Evolutionary conservation across 192 early-diverging fungal genomes (phyloP).

Genomic region (Funneliformis mosseae): DNA sequence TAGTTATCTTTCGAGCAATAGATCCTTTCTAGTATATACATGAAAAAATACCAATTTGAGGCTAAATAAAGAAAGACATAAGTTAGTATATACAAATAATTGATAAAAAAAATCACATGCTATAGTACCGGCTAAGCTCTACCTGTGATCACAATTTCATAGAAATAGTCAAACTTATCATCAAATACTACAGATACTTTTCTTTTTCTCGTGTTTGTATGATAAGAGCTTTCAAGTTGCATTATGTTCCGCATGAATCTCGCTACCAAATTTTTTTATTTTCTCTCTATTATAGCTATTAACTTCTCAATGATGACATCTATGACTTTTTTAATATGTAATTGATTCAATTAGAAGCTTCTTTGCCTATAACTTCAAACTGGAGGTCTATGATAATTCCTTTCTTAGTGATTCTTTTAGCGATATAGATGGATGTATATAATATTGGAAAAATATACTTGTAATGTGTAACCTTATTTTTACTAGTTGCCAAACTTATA

Average conservation of each 20-base stretch:
- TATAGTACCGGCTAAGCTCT: too few species aligned
- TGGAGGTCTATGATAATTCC: slow-evolving; percentile 1
- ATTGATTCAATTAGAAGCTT: neutral
- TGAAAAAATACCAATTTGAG: too few species aligned
- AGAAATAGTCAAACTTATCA: too few species aligned
- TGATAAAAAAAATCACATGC: too few species aligned
- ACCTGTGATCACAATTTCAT: too few species aligned
- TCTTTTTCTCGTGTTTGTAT: neutral
- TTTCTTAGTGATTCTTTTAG: slow-evolving; percentile 10
- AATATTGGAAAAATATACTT: slow-evolving; percentile 20
- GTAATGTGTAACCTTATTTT: neutral
- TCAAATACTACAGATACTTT: too few species aligned
- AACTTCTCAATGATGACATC: neutral
- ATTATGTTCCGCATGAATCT: neutral
- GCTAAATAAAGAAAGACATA: too few species aligned
- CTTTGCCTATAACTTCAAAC: slow-evolving; percentile 4
- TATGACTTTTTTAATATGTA: neutral
- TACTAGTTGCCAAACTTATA: neutral
- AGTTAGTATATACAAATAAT: too few species aligned
- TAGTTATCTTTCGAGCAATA: too few species aligned
- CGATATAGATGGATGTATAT: neutral
- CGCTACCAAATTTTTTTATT: neutral
- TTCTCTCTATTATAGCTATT: neutral
- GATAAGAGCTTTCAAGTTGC: neutral
- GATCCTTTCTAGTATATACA: too few species aligned